phyloP scores from a whole-genome alignment of 2,329 filamentous ascomycete species.

The Fusarium phyllophilum region DNA sequence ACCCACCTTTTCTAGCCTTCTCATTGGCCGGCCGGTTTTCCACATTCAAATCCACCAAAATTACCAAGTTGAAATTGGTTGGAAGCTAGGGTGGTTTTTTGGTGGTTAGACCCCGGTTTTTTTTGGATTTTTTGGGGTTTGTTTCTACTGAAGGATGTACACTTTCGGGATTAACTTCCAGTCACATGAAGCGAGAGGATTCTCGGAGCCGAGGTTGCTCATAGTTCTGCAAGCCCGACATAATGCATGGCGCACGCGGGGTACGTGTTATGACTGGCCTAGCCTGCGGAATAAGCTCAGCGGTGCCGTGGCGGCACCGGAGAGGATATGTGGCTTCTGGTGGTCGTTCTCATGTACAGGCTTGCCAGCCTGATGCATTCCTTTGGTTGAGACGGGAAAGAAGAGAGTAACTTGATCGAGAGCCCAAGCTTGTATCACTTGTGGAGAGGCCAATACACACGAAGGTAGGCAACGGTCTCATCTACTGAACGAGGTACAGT shows the following conservation, averaged over 20 bases:
- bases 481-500: neutral
- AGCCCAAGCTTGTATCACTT: neutral
- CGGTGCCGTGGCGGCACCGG: neutral
- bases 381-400: neutral
- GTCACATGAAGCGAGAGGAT: neutral
- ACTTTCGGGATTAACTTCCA: rapidly evolving
- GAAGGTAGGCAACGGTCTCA: neutral
- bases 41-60: too few species aligned
- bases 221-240: rapidly evolving
- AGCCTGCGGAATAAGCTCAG: neutral
- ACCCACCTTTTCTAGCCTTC: too few species aligned
- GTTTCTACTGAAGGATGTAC: too few species aligned
- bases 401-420: too few species aligned
- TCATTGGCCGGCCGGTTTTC: too few species aligned
- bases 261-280: neutral
- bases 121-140: too few species aligned
- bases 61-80: too few species aligned
- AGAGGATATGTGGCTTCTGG: neutral
- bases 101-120: too few species aligned
- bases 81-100: too few species aligned
- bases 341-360: too few species aligned
- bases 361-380: neutral
- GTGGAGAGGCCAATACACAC: rapidly evolving
- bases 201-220: neutral
- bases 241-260: neutral